A percentile compares a stretch with the other conserved stretches of the same genome.
These are phyloP conservation scores for Plasmodium chabaudi DNA, from an alignment of 169 alveolate genomes.

Conservation along the genomic window DNA sequence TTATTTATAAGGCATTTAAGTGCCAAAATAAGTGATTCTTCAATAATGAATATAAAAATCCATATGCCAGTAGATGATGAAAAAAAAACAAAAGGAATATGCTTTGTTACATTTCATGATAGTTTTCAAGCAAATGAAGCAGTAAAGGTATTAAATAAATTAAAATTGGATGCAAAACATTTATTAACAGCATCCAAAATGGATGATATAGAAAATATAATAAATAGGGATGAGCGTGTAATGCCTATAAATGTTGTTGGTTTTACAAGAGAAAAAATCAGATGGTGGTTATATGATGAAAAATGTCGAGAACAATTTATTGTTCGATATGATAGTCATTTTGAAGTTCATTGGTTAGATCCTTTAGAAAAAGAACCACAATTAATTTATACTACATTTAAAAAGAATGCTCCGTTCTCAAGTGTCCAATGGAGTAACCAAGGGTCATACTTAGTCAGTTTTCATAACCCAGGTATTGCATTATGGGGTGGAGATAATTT, in stretches of 20 bases:
- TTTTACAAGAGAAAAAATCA: constrained; percentile 89
- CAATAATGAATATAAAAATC: constrained; percentile 66
- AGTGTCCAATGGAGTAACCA: constrained; percentile 93
- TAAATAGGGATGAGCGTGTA: constrained; percentile 60
- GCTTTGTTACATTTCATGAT: constrained; percentile 77
- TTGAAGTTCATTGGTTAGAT: constrained; percentile 92
- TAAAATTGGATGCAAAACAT: constrained; percentile 70
- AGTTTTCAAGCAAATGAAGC: constrained; percentile 81
- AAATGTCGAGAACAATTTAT: constrained; percentile 91
- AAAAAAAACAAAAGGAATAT: constrained; percentile 78
- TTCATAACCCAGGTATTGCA: constrained; percentile 92
- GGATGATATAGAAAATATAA: constrained; percentile 73
- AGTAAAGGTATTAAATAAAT: constrained; percentile 55
- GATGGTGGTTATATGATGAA: constrained; percentile 90
- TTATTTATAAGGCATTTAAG: constrained; percentile 76
- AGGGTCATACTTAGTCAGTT: constrained; percentile 92
- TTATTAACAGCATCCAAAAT: constrained; percentile 63
- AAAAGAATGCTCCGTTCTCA: constrained; percentile 92
- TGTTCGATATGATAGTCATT: constrained; percentile 88
- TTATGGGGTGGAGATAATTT: constrained; percentile 92
- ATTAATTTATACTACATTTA: constrained; percentile 88
- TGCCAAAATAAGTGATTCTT: constrained; percentile 78
- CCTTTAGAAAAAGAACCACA: constrained; percentile 90
- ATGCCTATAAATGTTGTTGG: constrained; percentile 80
- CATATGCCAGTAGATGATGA: constrained; percentile 79